These are phyloP conservation scores for Eucalyptus viminalis DNA, from an alignment of 345 rosid species.

Conservation along the genomic window DNA sequence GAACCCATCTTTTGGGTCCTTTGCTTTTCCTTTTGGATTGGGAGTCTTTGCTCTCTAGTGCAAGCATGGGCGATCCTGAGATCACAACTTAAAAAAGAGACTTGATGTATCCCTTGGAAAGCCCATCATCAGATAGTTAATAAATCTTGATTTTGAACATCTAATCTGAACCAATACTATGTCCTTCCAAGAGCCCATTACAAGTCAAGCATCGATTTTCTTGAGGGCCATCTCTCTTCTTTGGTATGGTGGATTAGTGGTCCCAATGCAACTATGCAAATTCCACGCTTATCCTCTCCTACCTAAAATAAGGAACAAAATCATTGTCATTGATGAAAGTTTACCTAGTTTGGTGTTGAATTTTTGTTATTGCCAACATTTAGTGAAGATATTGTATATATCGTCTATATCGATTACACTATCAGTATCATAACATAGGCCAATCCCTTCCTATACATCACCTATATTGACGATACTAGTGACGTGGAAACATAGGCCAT, in stretches of 20 bases:
- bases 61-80: background rate
- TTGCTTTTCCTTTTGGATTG: background rate
- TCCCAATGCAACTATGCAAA: background rate
- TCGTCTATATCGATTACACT: background rate
- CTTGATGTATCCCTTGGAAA: background rate
- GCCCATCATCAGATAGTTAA: background rate
- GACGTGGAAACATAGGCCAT: background rate
- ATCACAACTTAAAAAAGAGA: background rate
- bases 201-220: background rate
- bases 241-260: background rate
- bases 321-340: background rate
- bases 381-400: background rate
- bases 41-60: background rate
- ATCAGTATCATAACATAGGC: background rate
- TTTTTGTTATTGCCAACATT: background rate
- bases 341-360: background rate
- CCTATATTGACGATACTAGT: background rate
- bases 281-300: background rate
- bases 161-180: background rate
- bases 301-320: background rate
- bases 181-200: background rate
- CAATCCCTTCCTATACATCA: background rate
- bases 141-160: background rate
- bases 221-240: background rate
- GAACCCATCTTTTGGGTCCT: background rate